Evolutionary conservation across 305 asterid species (phyloP).

Genomic region (Rubia tinctorum): DNA sequence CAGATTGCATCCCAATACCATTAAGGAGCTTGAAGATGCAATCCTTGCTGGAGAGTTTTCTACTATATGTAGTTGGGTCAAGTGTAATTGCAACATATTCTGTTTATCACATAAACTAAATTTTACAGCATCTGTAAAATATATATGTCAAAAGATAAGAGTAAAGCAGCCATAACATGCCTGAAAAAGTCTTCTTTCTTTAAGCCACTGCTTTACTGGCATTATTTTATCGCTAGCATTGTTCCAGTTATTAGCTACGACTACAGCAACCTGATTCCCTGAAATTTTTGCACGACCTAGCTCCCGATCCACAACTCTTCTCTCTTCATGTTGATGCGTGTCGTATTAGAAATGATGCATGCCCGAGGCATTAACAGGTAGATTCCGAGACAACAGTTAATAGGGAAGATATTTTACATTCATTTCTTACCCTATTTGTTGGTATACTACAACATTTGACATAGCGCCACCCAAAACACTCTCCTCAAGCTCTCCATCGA

Average conservation of each 20-base stretch:
- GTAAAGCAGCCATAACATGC: conserved; percentile 4
- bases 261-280: conserved; percentile 94
- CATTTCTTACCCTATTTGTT: conserved; percentile 78
- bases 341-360: conserved; percentile 18
- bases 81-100: no score
- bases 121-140: no score
- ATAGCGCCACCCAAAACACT: conserved; percentile 96
- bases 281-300: conserved; percentile 93
- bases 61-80: no score
- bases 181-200: neutral
- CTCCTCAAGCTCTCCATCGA: conserved; percentile 98
- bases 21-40: conserved; percentile 83
- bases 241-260: conserved; percentile 57
- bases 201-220: neutral
- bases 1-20: conserved; percentile 72
- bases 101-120: no score
- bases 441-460: conserved; percentile 91
- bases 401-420: conserved; percentile 43
- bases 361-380: neutral
- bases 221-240: neutral
- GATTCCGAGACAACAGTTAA: neutral
- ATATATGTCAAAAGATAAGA: no score
- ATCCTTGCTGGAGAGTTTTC: conserved; percentile 89
- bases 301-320: conserved; percentile 83
- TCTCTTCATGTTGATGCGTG: conserved; percentile 70